phyloP scores from a whole-genome alignment of 1,139 yeast genomes.

The Candida freyschussii region DNA sequence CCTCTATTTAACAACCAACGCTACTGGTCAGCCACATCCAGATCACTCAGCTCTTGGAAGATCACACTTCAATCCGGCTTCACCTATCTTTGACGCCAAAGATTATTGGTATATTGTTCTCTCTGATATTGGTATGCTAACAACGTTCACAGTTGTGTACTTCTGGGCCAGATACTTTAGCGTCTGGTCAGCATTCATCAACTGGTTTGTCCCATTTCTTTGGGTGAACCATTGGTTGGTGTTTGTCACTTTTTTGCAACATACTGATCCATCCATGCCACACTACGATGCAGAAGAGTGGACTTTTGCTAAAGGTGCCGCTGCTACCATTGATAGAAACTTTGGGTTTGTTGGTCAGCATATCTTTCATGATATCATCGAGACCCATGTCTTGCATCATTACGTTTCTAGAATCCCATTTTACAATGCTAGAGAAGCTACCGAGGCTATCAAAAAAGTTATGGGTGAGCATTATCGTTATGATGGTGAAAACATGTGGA shows the following conservation, averaged over 20 bases:
- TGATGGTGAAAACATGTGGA: slow-evolving; percentile 69
- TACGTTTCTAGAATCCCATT: slow-evolving; percentile 81
- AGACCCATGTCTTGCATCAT: slow-evolving; percentile 87
- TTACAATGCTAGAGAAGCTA: slow-evolving; percentile 79
- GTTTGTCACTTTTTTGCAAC: slow-evolving; percentile 79
- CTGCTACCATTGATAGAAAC: slow-evolving; percentile 80
- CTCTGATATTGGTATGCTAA: slow-evolving; percentile 66
- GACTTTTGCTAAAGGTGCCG: slow-evolving; percentile 88
- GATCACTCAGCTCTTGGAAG: slow-evolving; percentile 45
- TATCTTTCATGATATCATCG: slow-evolving; percentile 84
- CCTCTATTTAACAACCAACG: slow-evolving; percentile 60
- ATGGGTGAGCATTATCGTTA: slow-evolving; percentile 76
- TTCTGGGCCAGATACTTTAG: slow-evolving; percentile 64
- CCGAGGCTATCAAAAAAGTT: slow-evolving; percentile 71
- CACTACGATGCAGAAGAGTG: slow-evolving; percentile 72
- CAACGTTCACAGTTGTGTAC: slow-evolving; percentile 52
- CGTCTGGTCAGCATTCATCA: slow-evolving; percentile 54
- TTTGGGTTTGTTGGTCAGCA: slow-evolving; percentile 78
- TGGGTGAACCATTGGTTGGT: slow-evolving; percentile 90
- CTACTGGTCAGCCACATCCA: slow-evolving; percentile 68
- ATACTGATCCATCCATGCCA: slow-evolving; percentile 75
- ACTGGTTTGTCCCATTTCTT: slow-evolving; percentile 74
- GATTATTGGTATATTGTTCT: slow-evolving; percentile 67
- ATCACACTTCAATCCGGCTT: slow-evolving; percentile 66
- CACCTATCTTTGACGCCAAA: slow-evolving; percentile 67